Evolutionary conservation across 75 land plant species (phyloP).

Genomic region (Chamaecyparis obtusa): DNA sequence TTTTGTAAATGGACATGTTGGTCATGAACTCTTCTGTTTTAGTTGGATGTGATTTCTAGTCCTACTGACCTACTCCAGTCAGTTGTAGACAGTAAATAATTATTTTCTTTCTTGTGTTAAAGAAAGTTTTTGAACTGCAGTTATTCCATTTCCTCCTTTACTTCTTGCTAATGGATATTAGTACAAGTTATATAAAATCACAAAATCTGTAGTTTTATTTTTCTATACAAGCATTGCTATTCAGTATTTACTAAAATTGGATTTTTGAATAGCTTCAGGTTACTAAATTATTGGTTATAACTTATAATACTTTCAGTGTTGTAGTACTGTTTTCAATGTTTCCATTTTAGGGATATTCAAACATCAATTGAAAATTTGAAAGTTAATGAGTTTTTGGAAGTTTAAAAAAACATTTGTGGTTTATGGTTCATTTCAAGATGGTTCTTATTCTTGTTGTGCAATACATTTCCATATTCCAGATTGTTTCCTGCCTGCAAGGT

Average conservation of each 20-base stretch:
- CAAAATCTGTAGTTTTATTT: background rate
- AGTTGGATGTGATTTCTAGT: background rate
- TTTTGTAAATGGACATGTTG: background rate
- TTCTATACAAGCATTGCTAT: background rate
- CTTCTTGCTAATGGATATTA: background rate
- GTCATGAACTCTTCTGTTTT: background rate
- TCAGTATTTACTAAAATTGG: background rate
- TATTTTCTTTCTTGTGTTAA: background rate
- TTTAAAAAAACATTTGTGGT: background rate
- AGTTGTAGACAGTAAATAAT: background rate
- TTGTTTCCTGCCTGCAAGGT: constrained; percentile 91
- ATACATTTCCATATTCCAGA: constrained; percentile 36
- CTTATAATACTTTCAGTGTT: background rate
- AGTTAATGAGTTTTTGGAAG: background rate
- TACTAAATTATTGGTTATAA: background rate
- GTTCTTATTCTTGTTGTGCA: background rate
- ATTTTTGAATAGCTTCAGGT: constrained; percentile 2
- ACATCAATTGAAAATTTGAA: background rate
- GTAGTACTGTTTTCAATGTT: background rate
- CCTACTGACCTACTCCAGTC: background rate
- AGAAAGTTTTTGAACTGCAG: background rate
- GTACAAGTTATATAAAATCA: background rate
- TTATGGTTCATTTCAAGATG: background rate
- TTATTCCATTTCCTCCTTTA: background rate
- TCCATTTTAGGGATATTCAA: background rate